Conservation (phyloP, 164 flowering plant species). For the Umbilicus rupestris region DNA sequence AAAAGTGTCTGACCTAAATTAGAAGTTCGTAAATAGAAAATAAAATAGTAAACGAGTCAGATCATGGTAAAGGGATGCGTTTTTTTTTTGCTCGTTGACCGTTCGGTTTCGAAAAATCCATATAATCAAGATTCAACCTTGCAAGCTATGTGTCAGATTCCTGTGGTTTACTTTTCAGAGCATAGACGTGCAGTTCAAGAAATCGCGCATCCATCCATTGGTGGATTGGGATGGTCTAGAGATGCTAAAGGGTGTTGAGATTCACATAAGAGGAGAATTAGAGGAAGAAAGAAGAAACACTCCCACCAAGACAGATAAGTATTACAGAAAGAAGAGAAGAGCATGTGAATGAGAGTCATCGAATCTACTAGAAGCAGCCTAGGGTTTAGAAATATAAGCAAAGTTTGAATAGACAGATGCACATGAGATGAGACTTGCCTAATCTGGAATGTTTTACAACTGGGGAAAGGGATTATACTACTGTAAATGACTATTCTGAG, state of each 20-base stretch:
- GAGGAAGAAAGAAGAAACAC: background rate
- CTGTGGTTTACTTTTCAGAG: background rate
- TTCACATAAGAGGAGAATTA: background rate
- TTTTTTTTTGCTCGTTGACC: no score
- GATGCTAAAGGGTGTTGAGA: background rate
- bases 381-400: background rate
- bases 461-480: background rate
- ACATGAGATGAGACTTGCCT: background rate
- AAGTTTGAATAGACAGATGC: no score
- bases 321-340: background rate
- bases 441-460: background rate
- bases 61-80: background rate
- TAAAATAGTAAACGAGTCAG: background rate
- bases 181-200: background rate
- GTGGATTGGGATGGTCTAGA: background rate
- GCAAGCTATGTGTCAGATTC: conserved; percentile 4
- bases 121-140: background rate
- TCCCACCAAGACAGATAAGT: background rate
- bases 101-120: background rate
- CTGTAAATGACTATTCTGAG: background rate
- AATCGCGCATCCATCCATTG: background rate
- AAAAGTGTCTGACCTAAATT: no score
- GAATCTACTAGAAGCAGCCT: background rate
- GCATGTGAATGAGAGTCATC: background rate
- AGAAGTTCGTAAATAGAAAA: background rate